Conservation (phyloP, 306 rosid species). For the Prunus salicina region DNA sequence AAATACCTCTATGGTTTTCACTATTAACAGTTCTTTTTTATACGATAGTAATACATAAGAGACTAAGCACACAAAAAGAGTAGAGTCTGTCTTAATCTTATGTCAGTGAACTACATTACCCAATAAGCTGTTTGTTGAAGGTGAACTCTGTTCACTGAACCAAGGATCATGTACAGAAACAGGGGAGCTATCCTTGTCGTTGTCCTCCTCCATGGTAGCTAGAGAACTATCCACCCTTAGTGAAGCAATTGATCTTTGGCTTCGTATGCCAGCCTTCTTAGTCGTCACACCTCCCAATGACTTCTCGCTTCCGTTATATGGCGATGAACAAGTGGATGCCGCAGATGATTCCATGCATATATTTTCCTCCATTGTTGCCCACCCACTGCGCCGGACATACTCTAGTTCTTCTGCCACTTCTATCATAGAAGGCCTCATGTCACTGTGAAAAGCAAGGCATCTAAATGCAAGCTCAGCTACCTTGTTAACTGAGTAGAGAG, state of each 20-base stretch:
- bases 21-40: slow-evolving; percentile 3
- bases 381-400: slow-evolving; percentile 63
- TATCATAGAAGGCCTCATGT: slow-evolving; percentile 88
- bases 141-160: slow-evolving; percentile 91
- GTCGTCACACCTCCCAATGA: slow-evolving; percentile 33
- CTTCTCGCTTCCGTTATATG: slow-evolving; percentile 50
- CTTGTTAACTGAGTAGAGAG: slow-evolving; percentile 80
- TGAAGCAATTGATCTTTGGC: slow-evolving; percentile 53
- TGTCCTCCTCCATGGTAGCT: slow-evolving; percentile 45
- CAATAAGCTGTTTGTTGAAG: slow-evolving; percentile 86
- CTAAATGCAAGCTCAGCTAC: slow-evolving; percentile 95
- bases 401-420: slow-evolving; percentile 96
- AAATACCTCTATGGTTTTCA: background rate
- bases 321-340: slow-evolving; percentile 64
- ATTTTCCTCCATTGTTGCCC: slow-evolving; percentile 78
- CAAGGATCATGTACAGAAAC: slow-evolving; percentile 89
- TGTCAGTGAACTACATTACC: slow-evolving; percentile 61
- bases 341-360: slow-evolving; percentile 49
- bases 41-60: background rate
- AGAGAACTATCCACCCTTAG: slow-evolving; percentile 32
- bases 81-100: background rate
- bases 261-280: slow-evolving; percentile 39
- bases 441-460: slow-evolving; percentile 94
- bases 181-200: slow-evolving; percentile 77
- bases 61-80: background rate